Evolutionary conservation across 2,329 filamentous ascomycete genomes (phyloP).

Genomic region (Exophiala sp.): DNA sequence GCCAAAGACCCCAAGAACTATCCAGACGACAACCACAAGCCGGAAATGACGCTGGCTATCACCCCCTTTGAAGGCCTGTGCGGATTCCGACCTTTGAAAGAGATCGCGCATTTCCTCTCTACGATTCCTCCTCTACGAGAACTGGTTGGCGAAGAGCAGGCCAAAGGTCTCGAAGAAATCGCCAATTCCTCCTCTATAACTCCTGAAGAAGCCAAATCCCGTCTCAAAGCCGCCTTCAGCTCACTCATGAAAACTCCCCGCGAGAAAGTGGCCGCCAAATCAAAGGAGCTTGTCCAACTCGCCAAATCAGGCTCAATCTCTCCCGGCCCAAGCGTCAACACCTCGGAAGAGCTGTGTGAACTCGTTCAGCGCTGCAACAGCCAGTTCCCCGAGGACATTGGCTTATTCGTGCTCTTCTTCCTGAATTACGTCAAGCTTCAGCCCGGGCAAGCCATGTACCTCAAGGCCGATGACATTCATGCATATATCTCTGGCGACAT

Average conservation of each 20-base stretch:
- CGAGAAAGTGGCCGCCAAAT: conserved; percentile 58
- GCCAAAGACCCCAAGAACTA: conserved; percentile 86
- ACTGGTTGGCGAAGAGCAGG: conserved; percentile 61
- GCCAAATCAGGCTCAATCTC: conserved; percentile 46
- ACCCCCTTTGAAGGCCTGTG: conserved; percentile 95
- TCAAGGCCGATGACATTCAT: conserved; percentile 95
- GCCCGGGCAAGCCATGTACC: conserved; percentile 89
- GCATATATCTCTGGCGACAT: conserved; percentile 76
- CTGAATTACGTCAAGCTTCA: conserved; percentile 87
- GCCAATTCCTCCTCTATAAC: conserved; percentile 52
- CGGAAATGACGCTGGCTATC: conserved; percentile 97
- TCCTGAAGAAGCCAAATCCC: conserved; percentile 65
- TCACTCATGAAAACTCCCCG: conserved; percentile 72
- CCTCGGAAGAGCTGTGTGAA: conserved; percentile 65
- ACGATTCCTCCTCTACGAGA: conserved; percentile 58
- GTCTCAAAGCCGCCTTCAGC: conserved; percentile 67
- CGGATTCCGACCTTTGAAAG: conserved; percentile 80
- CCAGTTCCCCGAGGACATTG: conserved; percentile 85
- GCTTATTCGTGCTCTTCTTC: conserved; percentile 93
- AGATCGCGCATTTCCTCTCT: conserved; percentile 79
- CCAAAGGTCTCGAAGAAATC: conserved; percentile 49
- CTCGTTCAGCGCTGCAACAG: conserved; percentile 70
- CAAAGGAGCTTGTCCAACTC: conserved; percentile 63
- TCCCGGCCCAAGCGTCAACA: conserved; percentile 56
- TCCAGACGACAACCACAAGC: conserved; percentile 98